Percentiles rank a stretch among this genome's conserved stretches.
phyloP scores from a whole-genome alignment of 805 yeast species.

The Candida saitoana region DNA sequence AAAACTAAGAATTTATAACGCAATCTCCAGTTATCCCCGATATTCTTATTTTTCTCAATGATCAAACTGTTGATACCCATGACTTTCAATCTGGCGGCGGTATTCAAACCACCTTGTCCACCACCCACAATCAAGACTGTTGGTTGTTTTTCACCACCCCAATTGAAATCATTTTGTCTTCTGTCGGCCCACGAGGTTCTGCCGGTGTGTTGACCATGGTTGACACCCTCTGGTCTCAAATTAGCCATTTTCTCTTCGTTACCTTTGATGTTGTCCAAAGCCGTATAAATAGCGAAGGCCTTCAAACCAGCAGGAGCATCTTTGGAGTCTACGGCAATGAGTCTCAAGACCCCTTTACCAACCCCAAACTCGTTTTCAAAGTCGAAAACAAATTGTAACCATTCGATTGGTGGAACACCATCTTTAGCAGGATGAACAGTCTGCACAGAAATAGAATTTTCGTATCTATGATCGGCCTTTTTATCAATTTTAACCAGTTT shows the following conservation, averaged over 20 bases:
- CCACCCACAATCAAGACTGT: constrained; percentile 45
- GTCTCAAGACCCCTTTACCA: constrained; percentile 29
- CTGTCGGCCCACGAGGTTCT: constrained; percentile 38
- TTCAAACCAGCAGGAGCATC: constrained; percentile 23
- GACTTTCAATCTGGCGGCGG: constrained; percentile 39
- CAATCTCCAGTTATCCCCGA: constrained; percentile 48
- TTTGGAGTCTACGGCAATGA: constrained; percentile 20
- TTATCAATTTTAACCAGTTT: constrained; percentile 24
- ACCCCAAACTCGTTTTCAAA: constrained; percentile 27
- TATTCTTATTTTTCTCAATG: constrained; percentile 30
- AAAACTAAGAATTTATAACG: constrained; percentile 42
- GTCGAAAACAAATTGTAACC: constrained; percentile 29
- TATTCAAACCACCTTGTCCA: constrained; percentile 43
- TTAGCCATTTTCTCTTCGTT: constrained; percentile 29
- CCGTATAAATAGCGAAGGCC: constrained; percentile 29
- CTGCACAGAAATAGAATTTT: constrained; percentile 24
- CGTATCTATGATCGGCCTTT: constrained; percentile 22
- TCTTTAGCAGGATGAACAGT: constrained; percentile 23
- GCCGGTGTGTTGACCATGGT: constrained; percentile 35
- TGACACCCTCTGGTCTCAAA: constrained; percentile 32
- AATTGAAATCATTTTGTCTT: constrained; percentile 25
- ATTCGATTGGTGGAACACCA: constrained; percentile 28
- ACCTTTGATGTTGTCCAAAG: constrained; percentile 27
- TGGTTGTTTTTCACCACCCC: constrained; percentile 33
- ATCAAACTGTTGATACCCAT: constrained; percentile 40